Percentiles rank a stretch among this genome's conserved stretches.
These are phyloP conservation scores for Aspergillus melleus DNA, from an alignment of 2,329 filamentous ascomycete genomes.

Conservation along the genomic window DNA sequence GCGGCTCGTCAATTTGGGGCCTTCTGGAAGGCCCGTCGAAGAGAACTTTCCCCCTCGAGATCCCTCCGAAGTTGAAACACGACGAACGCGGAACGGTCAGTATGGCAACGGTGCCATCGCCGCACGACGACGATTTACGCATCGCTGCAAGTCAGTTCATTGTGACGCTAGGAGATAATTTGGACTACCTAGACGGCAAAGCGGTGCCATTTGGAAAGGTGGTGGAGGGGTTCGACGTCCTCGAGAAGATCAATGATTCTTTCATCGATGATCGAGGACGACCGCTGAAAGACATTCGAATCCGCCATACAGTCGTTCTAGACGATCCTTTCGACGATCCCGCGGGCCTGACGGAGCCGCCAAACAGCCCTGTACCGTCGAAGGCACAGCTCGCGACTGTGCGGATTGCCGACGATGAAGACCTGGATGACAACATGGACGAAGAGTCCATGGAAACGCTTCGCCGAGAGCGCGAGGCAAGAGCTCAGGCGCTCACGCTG, in stretches of 20 bases:
- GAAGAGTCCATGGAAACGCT: slow-evolving; percentile 77
- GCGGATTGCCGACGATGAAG: slow-evolving; percentile 85
- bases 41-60: slow-evolving; percentile 78
- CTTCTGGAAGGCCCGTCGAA: slow-evolving; percentile 68
- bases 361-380: slow-evolving; percentile 75
- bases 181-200: slow-evolving; percentile 88
- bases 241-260: slow-evolving; percentile 89
- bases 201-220: slow-evolving; percentile 95
- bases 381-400: slow-evolving; percentile 87
- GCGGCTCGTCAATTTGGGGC: slow-evolving; percentile 92
- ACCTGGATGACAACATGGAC: slow-evolving; percentile 74
- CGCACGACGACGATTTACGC: slow-evolving; percentile 75
- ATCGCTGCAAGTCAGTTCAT: slow-evolving; percentile 91
- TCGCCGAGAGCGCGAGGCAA: slow-evolving; percentile 83
- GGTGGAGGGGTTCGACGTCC: slow-evolving; percentile 88
- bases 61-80: slow-evolving; percentile 86
- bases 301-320: slow-evolving; percentile 86
- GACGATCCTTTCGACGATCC: slow-evolving; percentile 93
- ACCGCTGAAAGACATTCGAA: slow-evolving; percentile 89
- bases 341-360: slow-evolving; percentile 70
- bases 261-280: slow-evolving; percentile 84
- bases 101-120: slow-evolving; percentile 86
- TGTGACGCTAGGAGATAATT: slow-evolving; percentile 83
- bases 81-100: slow-evolving; percentile 87
- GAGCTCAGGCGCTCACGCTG: slow-evolving; percentile 88